Conservation (phyloP, 2,329 filamentous ascomycete species). For the Diaporthe batatas region DNA sequence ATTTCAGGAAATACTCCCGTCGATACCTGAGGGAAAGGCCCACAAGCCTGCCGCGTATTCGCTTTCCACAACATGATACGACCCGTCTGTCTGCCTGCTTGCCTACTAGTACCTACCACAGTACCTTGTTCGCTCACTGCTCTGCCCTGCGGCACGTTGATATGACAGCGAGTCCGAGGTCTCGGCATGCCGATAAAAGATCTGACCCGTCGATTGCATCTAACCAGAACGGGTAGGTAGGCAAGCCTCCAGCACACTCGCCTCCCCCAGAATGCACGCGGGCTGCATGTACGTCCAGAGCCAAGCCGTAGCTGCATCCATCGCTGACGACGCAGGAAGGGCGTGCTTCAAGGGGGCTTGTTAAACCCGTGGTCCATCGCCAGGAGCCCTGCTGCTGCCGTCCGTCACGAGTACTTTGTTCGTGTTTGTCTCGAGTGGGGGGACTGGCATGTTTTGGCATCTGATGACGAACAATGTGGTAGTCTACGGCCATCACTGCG, state of each 20-base stretch:
- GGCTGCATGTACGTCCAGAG: constrained; percentile 42
- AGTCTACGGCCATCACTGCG: constrained; percentile 49
- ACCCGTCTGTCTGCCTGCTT: constrained; percentile 25
- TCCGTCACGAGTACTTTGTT: constrained; percentile 37
- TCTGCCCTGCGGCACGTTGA: constrained; percentile 3
- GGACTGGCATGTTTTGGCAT: constrained; percentile 37
- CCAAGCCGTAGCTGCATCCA: constrained; percentile 37
- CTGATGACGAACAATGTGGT: constrained; percentile 48
- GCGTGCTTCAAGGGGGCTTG: constrained; percentile 22
- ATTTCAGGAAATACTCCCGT: not conserved
- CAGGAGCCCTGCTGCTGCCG: constrained; percentile 25
- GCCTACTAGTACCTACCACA: too few species aligned
- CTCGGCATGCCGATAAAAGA: constrained; percentile 32
- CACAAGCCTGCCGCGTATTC: constrained; percentile 24
- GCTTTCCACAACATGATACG: not conserved
- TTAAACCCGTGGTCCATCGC: constrained; percentile 31
- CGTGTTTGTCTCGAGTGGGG: constrained; percentile 17
- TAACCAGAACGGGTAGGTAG: constrained; percentile 43
- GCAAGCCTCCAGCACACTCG: constrained; percentile 17
- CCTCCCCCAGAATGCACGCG: constrained; percentile 38
- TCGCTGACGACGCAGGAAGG: constrained; percentile 38
- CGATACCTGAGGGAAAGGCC: not conserved
- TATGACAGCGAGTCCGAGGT: constrained; percentile 23
- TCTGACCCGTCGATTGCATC: not conserved
- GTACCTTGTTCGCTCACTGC: not conserved